Conservation (phyloP, 768 basidiomycete species). For the Termitomyces sp. region DNA sequence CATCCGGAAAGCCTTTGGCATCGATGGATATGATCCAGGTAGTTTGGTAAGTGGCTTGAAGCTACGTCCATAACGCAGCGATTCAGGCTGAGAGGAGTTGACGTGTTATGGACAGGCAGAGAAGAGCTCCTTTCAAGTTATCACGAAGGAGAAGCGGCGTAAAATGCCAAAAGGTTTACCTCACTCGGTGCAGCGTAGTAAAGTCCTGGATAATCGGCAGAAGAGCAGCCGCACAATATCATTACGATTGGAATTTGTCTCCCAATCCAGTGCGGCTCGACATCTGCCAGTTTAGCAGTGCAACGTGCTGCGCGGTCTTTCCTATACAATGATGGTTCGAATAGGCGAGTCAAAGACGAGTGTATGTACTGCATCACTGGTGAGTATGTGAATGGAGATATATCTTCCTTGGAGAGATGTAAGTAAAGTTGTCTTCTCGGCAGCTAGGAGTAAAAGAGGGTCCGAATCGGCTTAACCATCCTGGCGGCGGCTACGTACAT, state of each 20-base stretch:
- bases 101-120: not conserved
- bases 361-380: not conserved
- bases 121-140: not conserved
- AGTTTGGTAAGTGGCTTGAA: not conserved
- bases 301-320: not conserved
- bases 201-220: not conserved
- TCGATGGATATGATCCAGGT: not conserved
- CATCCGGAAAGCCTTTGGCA: not conserved
- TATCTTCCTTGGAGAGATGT: not conserved
- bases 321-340: not conserved
- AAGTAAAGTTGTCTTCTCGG: conserved; percentile 1
- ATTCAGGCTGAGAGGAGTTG: not conserved
- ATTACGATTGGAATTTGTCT: not conserved
- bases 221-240: not conserved
- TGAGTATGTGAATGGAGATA: not conserved
- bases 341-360: not conserved
- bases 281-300: not conserved
- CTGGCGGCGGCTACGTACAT: not conserved
- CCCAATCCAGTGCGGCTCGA: not conserved
- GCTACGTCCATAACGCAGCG: not conserved
- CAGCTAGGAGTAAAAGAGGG: not conserved
- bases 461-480: not conserved
- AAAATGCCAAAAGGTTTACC: not conserved
- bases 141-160: not conserved
- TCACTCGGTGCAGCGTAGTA: not conserved